Percentiles rank a stretch among this genome's conserved stretches.
These are phyloP conservation scores for Solanum hybrid DNA, from an alignment of 305 asterid species.

Conservation along the genomic window DNA sequence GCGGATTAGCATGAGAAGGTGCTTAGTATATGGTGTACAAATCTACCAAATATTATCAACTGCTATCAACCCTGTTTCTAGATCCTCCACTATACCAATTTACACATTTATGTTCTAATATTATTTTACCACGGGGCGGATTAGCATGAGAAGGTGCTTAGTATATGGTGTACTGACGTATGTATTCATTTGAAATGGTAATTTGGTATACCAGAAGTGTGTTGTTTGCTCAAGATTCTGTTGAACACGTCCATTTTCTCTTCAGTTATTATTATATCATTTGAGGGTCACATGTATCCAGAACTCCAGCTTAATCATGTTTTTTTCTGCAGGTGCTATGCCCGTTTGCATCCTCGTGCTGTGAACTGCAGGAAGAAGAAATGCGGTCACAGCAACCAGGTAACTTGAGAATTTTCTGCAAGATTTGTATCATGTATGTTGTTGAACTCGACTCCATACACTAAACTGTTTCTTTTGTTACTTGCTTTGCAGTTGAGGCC, in stretches of 20 bases:
- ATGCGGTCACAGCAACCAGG: conserved; percentile 77
- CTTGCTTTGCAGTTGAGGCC: conserved; percentile 57
- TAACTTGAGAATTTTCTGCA: not conserved
- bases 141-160: not conserved
- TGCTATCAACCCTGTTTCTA: not conserved
- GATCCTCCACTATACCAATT: not conserved
- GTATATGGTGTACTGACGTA: not conserved
- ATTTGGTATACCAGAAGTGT: not conserved
- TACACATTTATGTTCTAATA: not conserved
- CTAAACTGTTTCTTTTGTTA: not conserved
- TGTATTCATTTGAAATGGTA: not conserved
- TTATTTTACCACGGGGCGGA: not conserved
- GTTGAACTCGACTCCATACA: not conserved
- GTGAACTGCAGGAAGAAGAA: conserved; percentile 77
- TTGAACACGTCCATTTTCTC: not conserved
- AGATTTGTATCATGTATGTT: not conserved
- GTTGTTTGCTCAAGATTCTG: not conserved
- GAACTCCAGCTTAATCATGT: not conserved
- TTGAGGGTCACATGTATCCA: not conserved
- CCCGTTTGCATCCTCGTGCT: conserved; percentile 63
- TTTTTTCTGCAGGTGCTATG: conserved; percentile 38
- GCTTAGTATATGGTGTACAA: not conserved
- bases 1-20: not conserved
- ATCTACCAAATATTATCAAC: not conserved
- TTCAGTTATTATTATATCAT: not conserved